phyloP scores from a whole-genome alignment of 805 yeast species.

The Debaryomyces hansenii region DNA sequence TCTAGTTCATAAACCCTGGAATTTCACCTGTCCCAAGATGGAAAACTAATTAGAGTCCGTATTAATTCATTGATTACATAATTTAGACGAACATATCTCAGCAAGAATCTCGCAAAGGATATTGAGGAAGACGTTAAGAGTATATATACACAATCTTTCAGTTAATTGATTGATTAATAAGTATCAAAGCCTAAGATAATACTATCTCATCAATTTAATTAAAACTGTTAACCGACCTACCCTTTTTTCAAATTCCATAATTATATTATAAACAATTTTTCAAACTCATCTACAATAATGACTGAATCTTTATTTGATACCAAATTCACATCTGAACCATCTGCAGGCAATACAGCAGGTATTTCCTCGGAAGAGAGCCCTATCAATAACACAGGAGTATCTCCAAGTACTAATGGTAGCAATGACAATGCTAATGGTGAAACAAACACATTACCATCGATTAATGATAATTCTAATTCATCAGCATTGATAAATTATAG shows the following conservation, averaged over 20 bases:
- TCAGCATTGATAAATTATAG: slow-evolving; percentile 42
- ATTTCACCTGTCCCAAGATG: no score
- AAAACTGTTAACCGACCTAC: neutral
- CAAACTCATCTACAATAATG: slow-evolving; percentile 13
- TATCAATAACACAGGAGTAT: neutral
- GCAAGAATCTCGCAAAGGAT: neutral
- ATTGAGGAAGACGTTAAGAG: neutral
- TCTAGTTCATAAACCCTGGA: no score
- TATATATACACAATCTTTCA: neutral
- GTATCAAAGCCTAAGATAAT: neutral
- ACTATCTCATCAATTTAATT: neutral
- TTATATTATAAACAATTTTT: neutral
- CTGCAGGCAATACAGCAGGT: slow-evolving; percentile 6
- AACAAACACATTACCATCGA: slow-evolving; percentile 21
- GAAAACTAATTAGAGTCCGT: no score
- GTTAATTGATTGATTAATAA: neutral
- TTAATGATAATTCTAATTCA: slow-evolving; percentile 24
- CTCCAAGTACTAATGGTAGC: neutral
- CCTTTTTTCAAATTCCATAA: neutral
- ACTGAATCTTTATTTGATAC: slow-evolving; percentile 37
- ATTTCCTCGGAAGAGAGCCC: neutral
- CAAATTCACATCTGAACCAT: slow-evolving; percentile 22
- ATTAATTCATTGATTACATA: neutral
- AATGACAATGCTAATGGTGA: neutral
- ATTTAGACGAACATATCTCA: neutral